These are phyloP conservation scores for Groenewaldozyma sp. DNA, from an alignment of 1,139 yeast species.

Conservation along the genomic window DNA sequence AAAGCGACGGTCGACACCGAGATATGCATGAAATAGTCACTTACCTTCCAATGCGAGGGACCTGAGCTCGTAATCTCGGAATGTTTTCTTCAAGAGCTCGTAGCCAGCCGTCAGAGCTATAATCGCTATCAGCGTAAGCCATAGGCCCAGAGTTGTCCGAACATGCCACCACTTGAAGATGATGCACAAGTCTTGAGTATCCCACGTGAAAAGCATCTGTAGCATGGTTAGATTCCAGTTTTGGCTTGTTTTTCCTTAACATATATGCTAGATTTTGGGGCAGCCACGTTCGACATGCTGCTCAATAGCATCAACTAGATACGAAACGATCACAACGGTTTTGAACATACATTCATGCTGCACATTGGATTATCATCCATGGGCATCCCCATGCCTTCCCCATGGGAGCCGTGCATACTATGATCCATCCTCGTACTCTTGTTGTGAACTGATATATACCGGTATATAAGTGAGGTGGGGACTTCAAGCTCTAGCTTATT, in stretches of 20 bases:
- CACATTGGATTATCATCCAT: slow-evolving; percentile 42
- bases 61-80: slow-evolving; percentile 25
- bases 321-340: too few relatives aligned
- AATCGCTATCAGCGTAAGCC: slow-evolving; percentile 45
- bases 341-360: slow-evolving; percentile 40
- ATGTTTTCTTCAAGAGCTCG: slow-evolving; percentile 43
- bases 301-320: too few relatives aligned
- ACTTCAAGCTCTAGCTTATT: too few relatives aligned
- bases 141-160: slow-evolving; percentile 40
- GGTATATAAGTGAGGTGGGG: too few relatives aligned
- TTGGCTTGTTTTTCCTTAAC: neutral
- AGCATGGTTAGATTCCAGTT: neutral
- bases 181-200: slow-evolving; percentile 61
- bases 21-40: slow-evolving; percentile 5
- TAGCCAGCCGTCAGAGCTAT: slow-evolving; percentile 46
- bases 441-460: too few relatives aligned
- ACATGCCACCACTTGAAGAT: slow-evolving; percentile 77
- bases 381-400: too few relatives aligned
- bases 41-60: slow-evolving; percentile 10
- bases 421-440: too few relatives aligned
- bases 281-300: too few relatives aligned
- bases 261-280: neutral
- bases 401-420: too few relatives aligned
- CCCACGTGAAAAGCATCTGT: slow-evolving; percentile 76
- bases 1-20: too few relatives aligned